phyloP scores from a whole-genome alignment of 805 yeast species.

The Metschnikowia gruessii region DNA sequence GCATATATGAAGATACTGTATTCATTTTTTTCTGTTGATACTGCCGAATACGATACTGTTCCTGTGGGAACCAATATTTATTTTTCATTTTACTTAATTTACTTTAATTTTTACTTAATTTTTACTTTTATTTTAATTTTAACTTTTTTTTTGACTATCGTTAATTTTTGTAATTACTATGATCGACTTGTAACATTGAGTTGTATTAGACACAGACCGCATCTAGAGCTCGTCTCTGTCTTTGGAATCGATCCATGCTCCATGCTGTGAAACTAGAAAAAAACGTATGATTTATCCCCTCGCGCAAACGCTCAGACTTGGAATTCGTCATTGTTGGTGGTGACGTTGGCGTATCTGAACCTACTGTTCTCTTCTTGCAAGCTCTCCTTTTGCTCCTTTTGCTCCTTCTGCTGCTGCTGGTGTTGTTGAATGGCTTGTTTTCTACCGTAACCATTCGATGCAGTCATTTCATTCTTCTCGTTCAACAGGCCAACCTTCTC shows the following conservation, averaged over 20 bases:
- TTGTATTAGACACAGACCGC: constrained; percentile 7
- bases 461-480: constrained; percentile 82
- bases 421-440: constrained; percentile 39
- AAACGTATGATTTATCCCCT: neutral
- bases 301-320: constrained; percentile 21
- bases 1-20: neutral
- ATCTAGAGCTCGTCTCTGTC: neutral
- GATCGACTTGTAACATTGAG: constrained; percentile 2
- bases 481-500: constrained; percentile 75
- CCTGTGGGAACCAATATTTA: too few species aligned
- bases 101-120: too few species aligned
- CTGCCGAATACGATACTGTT: too few species aligned
- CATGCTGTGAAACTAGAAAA: constrained; percentile 8
- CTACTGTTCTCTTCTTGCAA: constrained; percentile 38
- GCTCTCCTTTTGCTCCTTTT: constrained; percentile 30
- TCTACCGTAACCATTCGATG: constrained; percentile 65
- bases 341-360: constrained; percentile 45
- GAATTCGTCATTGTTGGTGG: constrained; percentile 43
- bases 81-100: neutral
- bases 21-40: neutral
- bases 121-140: neutral
- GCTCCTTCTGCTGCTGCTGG: constrained; percentile 33
- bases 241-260: constrained; percentile 1
- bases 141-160: neutral
- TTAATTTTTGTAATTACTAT: constrained; percentile 1